Base-by-base conservation (phyloP, 2,329 filamentous ascomycete genomes). In the Talaromyces atroroseus region DNA sequence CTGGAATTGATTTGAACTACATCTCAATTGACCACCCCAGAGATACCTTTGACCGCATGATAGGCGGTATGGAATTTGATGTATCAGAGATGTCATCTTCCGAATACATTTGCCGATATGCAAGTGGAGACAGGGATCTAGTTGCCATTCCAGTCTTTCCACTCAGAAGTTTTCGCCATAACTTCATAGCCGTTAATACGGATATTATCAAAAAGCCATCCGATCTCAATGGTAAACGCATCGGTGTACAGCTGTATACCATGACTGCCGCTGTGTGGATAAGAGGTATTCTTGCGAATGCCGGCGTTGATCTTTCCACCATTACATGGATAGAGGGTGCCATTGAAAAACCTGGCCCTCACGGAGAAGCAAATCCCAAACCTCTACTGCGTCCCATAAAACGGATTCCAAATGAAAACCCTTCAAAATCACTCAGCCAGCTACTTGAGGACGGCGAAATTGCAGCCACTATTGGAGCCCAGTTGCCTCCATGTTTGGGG, bases 261-360 rank as follows among this genome's bases (percentile, higher is more conserved):
- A 71, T 73, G 71, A 72, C 71, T 3, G 71, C 71, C 10, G 70
- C 69, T 1, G 71, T 74, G 7, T 73, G 68, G 68, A 66, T 69
- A 10, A 60, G 71, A 21, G 65, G 65, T 5, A 29, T 72, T 12
- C 60, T 74, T 11, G 55, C 71, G 56, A 59, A 72, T 47, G 61
- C 68, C 34, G 71, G 70, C 16, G 69, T 73, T 18, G 66, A 70
- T 57, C 60, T 71, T 7, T 59, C 58, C 3, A 63, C 58, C 1
- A 65, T 68, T 38, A 58, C 66, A 40, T 74, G 68, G 70, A 59
- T 72, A 14, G 64, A 72, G 50, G 71, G 70, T 3, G 62, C 58
- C 21, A 66, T 74, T 59, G 66, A 69, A 29, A 61, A 59, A 12
- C 60, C 65, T 3, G 63, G 61, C 3, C 53, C 63, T 5, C 64